phyloP scores from a whole-genome alignment of 2,329 filamentous ascomycete species.

The Cladosporium sp. region DNA sequence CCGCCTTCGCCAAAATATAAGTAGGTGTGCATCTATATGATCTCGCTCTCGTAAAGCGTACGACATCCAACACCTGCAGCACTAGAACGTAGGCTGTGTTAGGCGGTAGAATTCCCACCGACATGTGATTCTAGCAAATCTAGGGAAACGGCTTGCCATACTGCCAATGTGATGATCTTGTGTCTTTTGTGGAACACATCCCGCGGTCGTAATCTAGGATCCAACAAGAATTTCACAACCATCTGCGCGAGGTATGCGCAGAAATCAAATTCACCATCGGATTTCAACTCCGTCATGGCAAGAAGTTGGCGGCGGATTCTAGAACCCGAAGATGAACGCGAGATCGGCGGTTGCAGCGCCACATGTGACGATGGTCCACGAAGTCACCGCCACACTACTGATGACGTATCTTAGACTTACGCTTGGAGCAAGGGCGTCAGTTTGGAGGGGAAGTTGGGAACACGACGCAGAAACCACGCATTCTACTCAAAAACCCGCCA shows the following conservation, averaged over 20 bases:
- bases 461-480: slow-evolving; percentile 13
- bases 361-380: not conserved
- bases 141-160: not conserved
- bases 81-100: not conserved
- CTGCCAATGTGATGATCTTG: not conserved
- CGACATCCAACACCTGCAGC: not conserved
- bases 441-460: slow-evolving; percentile 8
- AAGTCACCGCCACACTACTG: not conserved
- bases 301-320: not conserved
- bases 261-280: not conserved
- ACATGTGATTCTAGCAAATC: not conserved
- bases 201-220: too few relatives aligned
- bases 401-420: not conserved
- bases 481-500: not conserved
- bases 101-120: not conserved
- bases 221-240: not conserved
- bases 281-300: not conserved
- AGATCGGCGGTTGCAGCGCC: slow-evolving; percentile 5
- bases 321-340: not conserved
- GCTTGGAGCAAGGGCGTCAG: not conserved
- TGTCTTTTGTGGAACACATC: too few relatives aligned
- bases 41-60: not conserved
- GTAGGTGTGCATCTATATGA: not conserved
- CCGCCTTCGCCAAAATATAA: not conserved
- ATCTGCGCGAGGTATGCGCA: not conserved